Evolutionary conservation across 352 stramenopile species (phyloP).

Genomic region (Pythium volutum): DNA sequence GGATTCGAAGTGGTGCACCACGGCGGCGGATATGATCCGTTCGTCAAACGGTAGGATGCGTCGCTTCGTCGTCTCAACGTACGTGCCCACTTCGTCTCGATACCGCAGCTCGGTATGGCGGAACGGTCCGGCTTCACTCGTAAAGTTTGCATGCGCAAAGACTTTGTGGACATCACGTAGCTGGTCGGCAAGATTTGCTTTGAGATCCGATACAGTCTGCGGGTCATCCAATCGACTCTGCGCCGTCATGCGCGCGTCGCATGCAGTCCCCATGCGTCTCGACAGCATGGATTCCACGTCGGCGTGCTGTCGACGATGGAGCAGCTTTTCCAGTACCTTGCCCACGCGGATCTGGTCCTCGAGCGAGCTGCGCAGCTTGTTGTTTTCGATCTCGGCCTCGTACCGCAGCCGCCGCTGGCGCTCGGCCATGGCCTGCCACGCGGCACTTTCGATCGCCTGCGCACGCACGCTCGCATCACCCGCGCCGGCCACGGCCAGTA

Average conservation of each 20-base stretch:
- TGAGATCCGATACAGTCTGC: background rate
- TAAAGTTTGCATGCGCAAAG: conserved; percentile 4
- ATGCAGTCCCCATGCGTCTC: background rate
- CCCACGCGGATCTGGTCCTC: conserved; percentile 26
- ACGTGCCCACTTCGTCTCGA: background rate
- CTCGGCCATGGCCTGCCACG: conserved; percentile 18
- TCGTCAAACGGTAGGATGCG: conserved; percentile 9
- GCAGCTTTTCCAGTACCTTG: conserved; percentile 15
- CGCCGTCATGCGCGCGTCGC: background rate
- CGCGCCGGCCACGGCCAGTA: too few species aligned
- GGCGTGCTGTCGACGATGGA: conserved; percentile 6
- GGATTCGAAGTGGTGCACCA: conserved; percentile 1
- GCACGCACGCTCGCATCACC: background rate
- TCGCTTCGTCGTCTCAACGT: conserved; percentile 9
- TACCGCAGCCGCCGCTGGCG: conserved; percentile 16
- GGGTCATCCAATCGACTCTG: background rate
- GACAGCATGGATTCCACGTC: conserved; percentile 16
- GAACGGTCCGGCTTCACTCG: background rate
- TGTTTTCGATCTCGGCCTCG: conserved; percentile 32
- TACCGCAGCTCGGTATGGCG: conserved; percentile 9
- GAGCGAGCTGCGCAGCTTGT: conserved; percentile 38
- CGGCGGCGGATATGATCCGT: background rate
- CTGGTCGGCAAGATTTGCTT: background rate
- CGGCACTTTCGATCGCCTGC: background rate
- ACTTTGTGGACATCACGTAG: background rate